Base-by-base conservation (phyloP, 805 yeast species). In the Isabelozyma pseudorhagii region DNA sequence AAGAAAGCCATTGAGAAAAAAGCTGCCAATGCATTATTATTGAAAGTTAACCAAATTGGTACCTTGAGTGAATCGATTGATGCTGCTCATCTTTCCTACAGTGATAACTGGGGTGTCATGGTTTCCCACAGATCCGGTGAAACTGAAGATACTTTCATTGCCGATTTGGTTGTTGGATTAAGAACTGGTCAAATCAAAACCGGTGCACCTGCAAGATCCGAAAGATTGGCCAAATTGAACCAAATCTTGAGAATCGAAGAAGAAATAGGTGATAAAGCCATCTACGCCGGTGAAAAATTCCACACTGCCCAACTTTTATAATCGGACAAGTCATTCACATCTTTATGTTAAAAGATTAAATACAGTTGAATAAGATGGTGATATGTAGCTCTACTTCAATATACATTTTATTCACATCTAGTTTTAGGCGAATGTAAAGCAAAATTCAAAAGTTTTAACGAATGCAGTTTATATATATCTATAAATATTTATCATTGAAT, bases 81-180 rank as follows among this genome's bases (percentile, higher is more conserved):
- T 17, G 58, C 63, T 25, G 59, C 60, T 4, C 48, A 54, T 9
- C 48, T 47, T 39, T 45, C 61, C 8, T 60, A 46, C 47, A 39
- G 42, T 28, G 54, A 52, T 34, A 55, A 52, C 36, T 60, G 64
- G 64, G 58, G 58, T 42, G 60, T 58, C 18, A 52, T 50, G 54
- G 63, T 60, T 38, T 58, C 62, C 38, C 63, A 60, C 44, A 51
- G 62, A 47, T 58, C 62, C 1, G 64, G 64, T 38, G 64, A 60
- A 50, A 58, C 64, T 38, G 63, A 60, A 52, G 64, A 60, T 47
- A 55, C 57, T 29, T 44, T 48, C 21, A 59, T 60, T 48, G 64
- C 64, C 36, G 64, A 60, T 51, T 44, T 60, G 39, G 50, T 52
- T 38, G 62, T 60, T 17, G 64, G 64, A 21, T 54, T 60, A 46